Evolutionary conservation across 176 grass and related monocot species (phyloP), one percentile per base, ranked within the genome.

Genomic region (Areca catechu): DNA sequence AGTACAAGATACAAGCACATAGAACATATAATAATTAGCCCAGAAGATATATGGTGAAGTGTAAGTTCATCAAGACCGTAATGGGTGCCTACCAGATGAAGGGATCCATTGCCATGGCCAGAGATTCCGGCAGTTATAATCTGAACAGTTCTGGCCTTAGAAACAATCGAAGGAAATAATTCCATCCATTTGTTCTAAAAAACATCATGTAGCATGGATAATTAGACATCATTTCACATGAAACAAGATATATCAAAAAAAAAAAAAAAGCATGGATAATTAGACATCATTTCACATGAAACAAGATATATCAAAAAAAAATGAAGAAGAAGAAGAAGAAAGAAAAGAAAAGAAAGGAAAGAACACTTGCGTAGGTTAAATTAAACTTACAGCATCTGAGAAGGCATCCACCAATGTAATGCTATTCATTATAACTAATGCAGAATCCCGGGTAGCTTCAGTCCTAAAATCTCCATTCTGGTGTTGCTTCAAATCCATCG

Each of bases 101-200:
- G 66, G 23, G 87, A 83, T 57, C 94, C 88, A 70, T 66, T 98
- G 54, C 84, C 81, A 53, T 91, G 83, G 7, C 84, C 84, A 16
- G 88, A 73, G 23, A 65, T 19, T 62, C 94, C 88, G 20, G 78
- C 53, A 58, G 63, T 75, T 58, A 98, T 78, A 29, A 98, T 65
- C 69, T 98, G 88, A 57, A 89, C 68, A 17, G 77, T 98, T 77
- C 78, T 85, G 53, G 88, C 79, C 52, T 80, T 84, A 30, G 76
- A 76, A 24, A 98, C 88, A 28, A 98, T 89, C 4, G 73, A 98
- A 22, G 94, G 94, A 76, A 98, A 98, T n/a, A 98, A 62, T 29
- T 93, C 84, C 84, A 85, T 84, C 94, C 94, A 98, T 79, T 98
- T 98, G 70, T 83, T 83, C 94, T 98, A 74, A 20, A 60, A 37